Conservation (phyloP, 306 rosid species). For the Cicer chorassanicum region DNA sequence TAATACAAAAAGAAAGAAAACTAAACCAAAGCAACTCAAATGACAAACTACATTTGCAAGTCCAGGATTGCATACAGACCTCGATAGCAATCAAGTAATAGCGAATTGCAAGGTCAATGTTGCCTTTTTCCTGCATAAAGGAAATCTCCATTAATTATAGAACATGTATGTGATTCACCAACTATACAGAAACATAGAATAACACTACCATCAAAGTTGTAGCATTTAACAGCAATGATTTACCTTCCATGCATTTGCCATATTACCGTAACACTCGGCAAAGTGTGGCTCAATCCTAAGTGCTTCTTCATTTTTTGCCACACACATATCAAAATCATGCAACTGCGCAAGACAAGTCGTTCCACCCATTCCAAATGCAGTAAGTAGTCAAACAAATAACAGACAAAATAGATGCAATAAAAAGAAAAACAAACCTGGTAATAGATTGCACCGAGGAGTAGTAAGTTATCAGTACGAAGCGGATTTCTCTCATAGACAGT, state of each 20-base stretch:
- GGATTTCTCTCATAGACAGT: conserved; percentile 82
- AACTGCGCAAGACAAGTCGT: conserved; percentile 54
- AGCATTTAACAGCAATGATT: neutral
- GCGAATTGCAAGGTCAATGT: conserved; percentile 61
- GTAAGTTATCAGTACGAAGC: conserved; percentile 87
- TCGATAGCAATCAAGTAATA: conserved; percentile 92
- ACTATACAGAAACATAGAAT: conserved; percentile 12
- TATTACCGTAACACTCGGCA: conserved; percentile 97
- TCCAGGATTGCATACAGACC: conserved; percentile 55
- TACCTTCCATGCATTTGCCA: conserved; percentile 99
- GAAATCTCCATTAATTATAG: conserved; percentile 36
- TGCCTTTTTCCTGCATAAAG: conserved; percentile 56
- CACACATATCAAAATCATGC: conserved; percentile 94
- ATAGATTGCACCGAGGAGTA: conserved; percentile 91
- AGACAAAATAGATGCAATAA: conserved; percentile 5
- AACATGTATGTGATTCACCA: conserved; percentile 16
- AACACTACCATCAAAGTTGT: neutral
- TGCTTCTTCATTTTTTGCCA: conserved; percentile 95
- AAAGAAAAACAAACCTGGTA: conserved; percentile 73
- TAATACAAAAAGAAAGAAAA: conserved; percentile 12
- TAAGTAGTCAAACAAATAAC: neutral
- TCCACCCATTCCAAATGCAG: conserved; percentile 3
- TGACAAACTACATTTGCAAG: conserved; percentile 8
- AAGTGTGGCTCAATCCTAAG: conserved; percentile 85
- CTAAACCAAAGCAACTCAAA: conserved; percentile 20